Evolutionary conservation across 352 stramenopile genomes (phyloP), one percentile per base, ranked within the genome.

Genomic region (Globisporangium cystogenes): DNA sequence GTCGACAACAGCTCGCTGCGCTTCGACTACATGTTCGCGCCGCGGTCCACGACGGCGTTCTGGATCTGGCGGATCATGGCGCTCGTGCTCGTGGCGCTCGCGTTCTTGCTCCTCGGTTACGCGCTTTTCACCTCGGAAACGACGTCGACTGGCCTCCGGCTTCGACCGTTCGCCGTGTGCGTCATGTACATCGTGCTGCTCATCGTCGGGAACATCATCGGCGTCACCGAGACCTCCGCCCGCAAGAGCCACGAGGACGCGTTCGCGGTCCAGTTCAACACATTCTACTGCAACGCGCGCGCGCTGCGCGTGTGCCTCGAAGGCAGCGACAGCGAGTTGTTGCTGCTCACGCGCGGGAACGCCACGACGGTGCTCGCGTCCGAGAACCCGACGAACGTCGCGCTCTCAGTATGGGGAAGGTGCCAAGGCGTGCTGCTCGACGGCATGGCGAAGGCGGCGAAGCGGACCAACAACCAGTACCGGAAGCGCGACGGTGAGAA

Each of bases 281-380:
- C 42, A 21, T 51, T 51, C 29, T 51, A 51, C n/a, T 51, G 46
- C 46, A 31, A 51, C 4, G 29, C 46, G 10, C 46, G 46, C 46
- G 31, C 31, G 7, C 31, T 51, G 31, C n/a, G 21, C 21, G 46
- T 51, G 16, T 51, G 46, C 18, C 27, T 51, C 29, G 35, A 51
- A 2, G 46, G 39, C 0, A 43, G 18, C 10, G 10, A 21, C 27
- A 4, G 18, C 18, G 46, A 51, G 3, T 1, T 51, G 18, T 1
- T 51, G 18, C 10, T 26, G 29, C 29, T 51, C 35, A 29, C 41
- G 41, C 41, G 21, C 8, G 46, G 31, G 39, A 39, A 51, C 27
- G 46, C 18, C 2, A 42, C 39, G 6, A 5, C n/a, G 4, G 7
- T 24, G 1, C n/a, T 24, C 7, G 18, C 39, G 7, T 24, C 46